Base-by-base conservation (phyloP, 768 basidiomycete species). In the Cystofilobasidium bisporidii region DNA sequence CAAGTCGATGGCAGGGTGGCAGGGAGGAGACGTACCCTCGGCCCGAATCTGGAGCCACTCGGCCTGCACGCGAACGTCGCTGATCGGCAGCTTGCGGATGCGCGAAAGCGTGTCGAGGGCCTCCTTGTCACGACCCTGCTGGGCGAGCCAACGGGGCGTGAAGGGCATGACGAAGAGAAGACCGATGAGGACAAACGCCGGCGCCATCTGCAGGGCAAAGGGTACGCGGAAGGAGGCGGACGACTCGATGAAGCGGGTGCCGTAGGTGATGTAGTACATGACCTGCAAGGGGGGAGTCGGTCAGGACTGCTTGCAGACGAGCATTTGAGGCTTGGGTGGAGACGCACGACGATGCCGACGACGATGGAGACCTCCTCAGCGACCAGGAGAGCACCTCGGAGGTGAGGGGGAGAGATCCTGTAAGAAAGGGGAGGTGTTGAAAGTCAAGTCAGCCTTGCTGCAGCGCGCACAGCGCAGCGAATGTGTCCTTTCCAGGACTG, bases 81-180 rank as follows among this genome's bases (percentile, higher is more conserved):
- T 36, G 14, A 1, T n/a, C 22, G 68, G 64, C 28, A 63, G 47
- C 18, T 47, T 41, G 5, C 71, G 64, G 24, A 71, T 47, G 5
- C 74, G 45, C 58, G 63, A 28, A 71, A 65, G 69, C 69, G 66
- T 26, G 28, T 50, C 38, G 64, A 65, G 3, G 69, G 73, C 63
- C 72, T 68, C 63, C 66, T 58, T 38, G 22, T 71, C 57, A 0
- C 71, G 58, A 17, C 73, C 73, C 20, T 67, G 40, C 14, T 53
- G 41, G 8, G 68, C 68, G 41, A 71, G 71, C 73, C 73, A n/a
- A n/a, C n/a, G n/a, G n/a, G n/a, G n/a, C n/a, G n/a, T n/a, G n/a
- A n/a, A 41, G 24, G 59, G 59, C 59, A 61, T 61, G 38, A 40
- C 15, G 20, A 61, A 41, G 9, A 61, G 24, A 2, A 45, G 38